Base-by-base conservation (phyloP, 225 moss, liverwort and hornwort species). In the Pseudisothecium myosuroides region DNA sequence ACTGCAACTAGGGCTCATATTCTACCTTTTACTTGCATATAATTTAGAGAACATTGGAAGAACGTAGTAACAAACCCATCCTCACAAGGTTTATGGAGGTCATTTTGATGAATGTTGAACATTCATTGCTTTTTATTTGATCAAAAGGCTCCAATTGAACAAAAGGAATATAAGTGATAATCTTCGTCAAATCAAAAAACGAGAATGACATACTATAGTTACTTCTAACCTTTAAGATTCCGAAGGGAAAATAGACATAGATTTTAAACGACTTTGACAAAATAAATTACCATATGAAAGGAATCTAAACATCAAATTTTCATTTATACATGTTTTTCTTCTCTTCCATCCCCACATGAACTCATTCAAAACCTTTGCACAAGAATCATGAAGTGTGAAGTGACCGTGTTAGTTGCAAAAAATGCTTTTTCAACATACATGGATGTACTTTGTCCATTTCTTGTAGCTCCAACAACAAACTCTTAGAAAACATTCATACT, bases 221-320 rank as follows among this genome's bases (percentile, higher is more conserved):
- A n/a, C 16, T 1, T 78, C 6, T 14, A 14, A 54, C 1, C 15
- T 3, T 5, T 18, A 5, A 15, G 24, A 54, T 0, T 15, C 3
- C 2, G 9, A 77, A 0, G 10, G 5, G 0, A 0, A 54, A 0
- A 1, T 15, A 15, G 10, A 22, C 37, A 1, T 24, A 26, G 10
- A 37, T 55, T 55, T 15, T 15, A 1, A 37, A 37, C 6, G 1
- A 78, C 15, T 37, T 6, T 2, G 0, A 0, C 37, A 55, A 55
- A 37, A 24, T 6, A 24, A 54, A 55, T 14, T 24, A 77, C 5
- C 3, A 23, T 10, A 19, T 15, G 6, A 36, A 0, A 2, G 34
- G 7, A 76, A 49, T 32, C 20, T 50, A 76, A 7, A 20, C 34
- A 50, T 36, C 9, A 24, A 16, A 55, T 16, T 23, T n/a, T 76